These are phyloP conservation scores for Ceratobasidium sp. DNA, from an alignment of 1,284 basidiomycete genomes.

Conservation along the genomic window DNA sequence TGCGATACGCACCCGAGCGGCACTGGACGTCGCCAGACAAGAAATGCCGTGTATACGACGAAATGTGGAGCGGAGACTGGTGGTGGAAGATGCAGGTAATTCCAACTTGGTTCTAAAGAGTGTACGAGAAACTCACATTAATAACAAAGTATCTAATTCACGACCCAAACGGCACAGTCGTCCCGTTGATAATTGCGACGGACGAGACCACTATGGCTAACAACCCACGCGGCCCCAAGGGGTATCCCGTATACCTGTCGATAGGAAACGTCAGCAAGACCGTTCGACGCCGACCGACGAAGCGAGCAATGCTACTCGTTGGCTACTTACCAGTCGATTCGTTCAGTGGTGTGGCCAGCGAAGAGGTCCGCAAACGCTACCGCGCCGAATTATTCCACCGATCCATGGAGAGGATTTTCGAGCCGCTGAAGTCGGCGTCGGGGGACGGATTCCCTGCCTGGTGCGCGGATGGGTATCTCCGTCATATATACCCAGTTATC, in stretches of 20 bases:
- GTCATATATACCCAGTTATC: slow-evolving; percentile 43
- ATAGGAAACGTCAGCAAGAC: slow-evolving; percentile 43
- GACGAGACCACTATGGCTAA: neutral
- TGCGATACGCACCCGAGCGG: slow-evolving; percentile 30
- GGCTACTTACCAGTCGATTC: slow-evolving; percentile 38
- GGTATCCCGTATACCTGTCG: slow-evolving; percentile 1
- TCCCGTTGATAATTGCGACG: neutral
- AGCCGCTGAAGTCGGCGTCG: slow-evolving; percentile 18
- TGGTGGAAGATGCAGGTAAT: slow-evolving; percentile 33
- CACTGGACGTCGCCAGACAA: slow-evolving; percentile 15
- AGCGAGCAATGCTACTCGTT: slow-evolving; percentile 17
- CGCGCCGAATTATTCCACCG: neutral
- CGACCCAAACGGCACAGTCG: neutral
- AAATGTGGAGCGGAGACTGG: slow-evolving; percentile 34
- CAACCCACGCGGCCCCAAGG: neutral
- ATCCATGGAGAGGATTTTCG: slow-evolving; percentile 47
- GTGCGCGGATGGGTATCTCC: slow-evolving; percentile 29
- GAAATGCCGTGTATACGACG: slow-evolving; percentile 7
- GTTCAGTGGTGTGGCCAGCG: neutral
- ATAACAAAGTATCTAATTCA: neutral
- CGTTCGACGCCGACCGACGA: slow-evolving; percentile 22
- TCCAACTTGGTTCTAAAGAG: too few relatives aligned
- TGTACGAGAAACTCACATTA: neutral
- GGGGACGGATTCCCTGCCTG: neutral
- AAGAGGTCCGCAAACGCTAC: neutral